Conservation (phyloP, 1,139 yeast genomes). For the Magnusiomyces starmeri region DNA sequence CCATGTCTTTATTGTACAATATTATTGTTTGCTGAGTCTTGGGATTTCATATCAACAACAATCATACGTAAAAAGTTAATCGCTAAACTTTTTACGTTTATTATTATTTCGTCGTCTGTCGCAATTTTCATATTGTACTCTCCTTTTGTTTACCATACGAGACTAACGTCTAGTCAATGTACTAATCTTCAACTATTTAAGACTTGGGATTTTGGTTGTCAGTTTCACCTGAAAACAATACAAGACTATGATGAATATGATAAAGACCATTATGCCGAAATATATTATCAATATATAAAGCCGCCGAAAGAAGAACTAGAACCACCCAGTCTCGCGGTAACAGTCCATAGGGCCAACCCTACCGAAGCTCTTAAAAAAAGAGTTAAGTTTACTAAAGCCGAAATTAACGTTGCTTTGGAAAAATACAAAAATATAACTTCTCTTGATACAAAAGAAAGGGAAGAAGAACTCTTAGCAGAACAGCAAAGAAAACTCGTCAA, state of each 20-base stretch:
- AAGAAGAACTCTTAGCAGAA: slow-evolving; percentile 5
- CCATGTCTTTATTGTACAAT: slow-evolving; percentile 27
- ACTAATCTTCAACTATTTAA: slow-evolving; percentile 21
- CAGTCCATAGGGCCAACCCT: slow-evolving; percentile 16
- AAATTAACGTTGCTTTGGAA: slow-evolving; percentile 17
- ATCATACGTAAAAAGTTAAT: slow-evolving; percentile 3
- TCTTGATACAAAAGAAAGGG: not conserved
- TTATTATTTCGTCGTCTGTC: slow-evolving; percentile 12
- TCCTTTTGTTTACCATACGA: slow-evolving; percentile 23
- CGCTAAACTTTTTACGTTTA: slow-evolving; percentile 9
- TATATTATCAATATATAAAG: slow-evolving; percentile 9
- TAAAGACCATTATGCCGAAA: slow-evolving; percentile 6
- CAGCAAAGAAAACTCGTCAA: slow-evolving; percentile 10
- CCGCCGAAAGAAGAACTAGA: slow-evolving; percentile 15
- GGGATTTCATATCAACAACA: slow-evolving; percentile 15
- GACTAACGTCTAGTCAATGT: slow-evolving; percentile 22
- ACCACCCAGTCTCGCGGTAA: slow-evolving; percentile 8
- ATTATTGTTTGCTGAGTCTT: slow-evolving; percentile 18
- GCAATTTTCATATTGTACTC: slow-evolving; percentile 17
- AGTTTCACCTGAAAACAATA: slow-evolving; percentile 15
- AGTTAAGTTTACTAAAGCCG: slow-evolving; percentile 15
- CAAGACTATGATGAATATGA: slow-evolving; percentile 18
- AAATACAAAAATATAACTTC: slow-evolving; percentile 13
- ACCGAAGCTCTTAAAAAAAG: slow-evolving; percentile 8
- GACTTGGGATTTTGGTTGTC: slow-evolving; percentile 27